Evolutionary conservation across 148 eudicot species (phyloP), one percentile per base, ranked within the genome.

Genomic region (Agrostemma githago): DNA sequence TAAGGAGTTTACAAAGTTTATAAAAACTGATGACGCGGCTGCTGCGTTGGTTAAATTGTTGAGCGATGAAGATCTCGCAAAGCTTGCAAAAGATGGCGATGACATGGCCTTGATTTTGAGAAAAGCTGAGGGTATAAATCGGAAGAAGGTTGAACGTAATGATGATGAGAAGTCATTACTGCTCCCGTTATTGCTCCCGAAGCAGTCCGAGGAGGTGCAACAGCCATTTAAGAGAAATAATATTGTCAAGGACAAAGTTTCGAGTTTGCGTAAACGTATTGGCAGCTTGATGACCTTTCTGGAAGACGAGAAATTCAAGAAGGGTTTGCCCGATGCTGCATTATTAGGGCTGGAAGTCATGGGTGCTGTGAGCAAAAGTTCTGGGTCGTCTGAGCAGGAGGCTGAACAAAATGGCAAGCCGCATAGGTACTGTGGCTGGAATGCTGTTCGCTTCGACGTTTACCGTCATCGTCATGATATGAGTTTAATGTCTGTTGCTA

Each of bases 381-480:
- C 6, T 2, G 70, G 70, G 70, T 17, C n/a, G n/a, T 61, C 9
- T 43, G 34, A 26, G 1, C 12, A 67, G 48, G 10, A 34, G 14
- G 44, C 8, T 10, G 15, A 43, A 17, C 34, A 42, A 7, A 43
- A 17, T 3, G 14, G 12, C 37, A 14, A 67, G 8, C 53, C 20
- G 44, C 42, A 62, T 41, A 43, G 43, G 26, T 43, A 16, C 4
- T 67, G 71, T 67, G 71, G 71, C 19, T 67, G 71, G 11, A 42
- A 54, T 67, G 56, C 8, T 1, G 37, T 43, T 42, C 37, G 34
- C 1, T 67, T 67, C 34, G 14, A 67, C 0, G 37, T 3, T 42
- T 67, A 67, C 53, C 54, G 15, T 17, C 37, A 67, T 67, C 37
- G 71, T 38, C 48, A 72, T 72, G 48, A 72, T 6, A 39, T 72